Conservation (phyloP, 768 basidiomycete genomes). For the Pisolithus microcarpus region DNA sequence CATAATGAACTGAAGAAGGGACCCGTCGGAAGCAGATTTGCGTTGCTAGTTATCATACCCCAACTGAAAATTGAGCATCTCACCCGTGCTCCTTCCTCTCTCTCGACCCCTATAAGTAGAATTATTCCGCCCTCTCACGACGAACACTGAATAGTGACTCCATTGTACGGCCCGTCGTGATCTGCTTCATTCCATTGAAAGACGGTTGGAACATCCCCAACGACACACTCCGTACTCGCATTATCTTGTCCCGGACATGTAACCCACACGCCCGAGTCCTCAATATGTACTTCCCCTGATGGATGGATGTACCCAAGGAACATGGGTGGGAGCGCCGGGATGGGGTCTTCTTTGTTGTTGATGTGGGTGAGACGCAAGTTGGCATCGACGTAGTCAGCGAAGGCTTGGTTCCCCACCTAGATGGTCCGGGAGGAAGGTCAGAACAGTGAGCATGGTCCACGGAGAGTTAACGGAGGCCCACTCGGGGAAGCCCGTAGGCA, state of each 20-base stretch:
- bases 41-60: too few species aligned
- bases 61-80: too few species aligned
- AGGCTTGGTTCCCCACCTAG: slow-evolving; percentile 51
- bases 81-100: too few species aligned
- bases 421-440: background rate
- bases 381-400: slow-evolving; percentile 49
- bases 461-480: slow-evolving; percentile 3
- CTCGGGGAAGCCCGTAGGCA: slow-evolving; percentile 32
- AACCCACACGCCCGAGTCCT: slow-evolving; percentile 43
- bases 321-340: slow-evolving; percentile 30
- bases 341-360: slow-evolving; percentile 41
- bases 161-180: slow-evolving; percentile 40
- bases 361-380: slow-evolving; percentile 43
- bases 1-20: too few species aligned
- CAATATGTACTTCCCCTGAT: slow-evolving; percentile 37
- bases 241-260: slow-evolving; percentile 61
- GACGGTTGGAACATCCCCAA: slow-evolving; percentile 31
- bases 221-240: slow-evolving; percentile 28
- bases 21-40: too few species aligned
- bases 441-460: background rate
- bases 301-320: slow-evolving; percentile 37
- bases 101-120: too few species aligned
- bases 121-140: too few species aligned
- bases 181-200: slow-evolving; percentile 34
- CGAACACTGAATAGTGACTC: slow-evolving; percentile 23